Evolutionary conservation across 768 basidiomycete species (phyloP), one percentile per base, ranked within the genome.

Genomic region (Lactarius trivialis): DNA sequence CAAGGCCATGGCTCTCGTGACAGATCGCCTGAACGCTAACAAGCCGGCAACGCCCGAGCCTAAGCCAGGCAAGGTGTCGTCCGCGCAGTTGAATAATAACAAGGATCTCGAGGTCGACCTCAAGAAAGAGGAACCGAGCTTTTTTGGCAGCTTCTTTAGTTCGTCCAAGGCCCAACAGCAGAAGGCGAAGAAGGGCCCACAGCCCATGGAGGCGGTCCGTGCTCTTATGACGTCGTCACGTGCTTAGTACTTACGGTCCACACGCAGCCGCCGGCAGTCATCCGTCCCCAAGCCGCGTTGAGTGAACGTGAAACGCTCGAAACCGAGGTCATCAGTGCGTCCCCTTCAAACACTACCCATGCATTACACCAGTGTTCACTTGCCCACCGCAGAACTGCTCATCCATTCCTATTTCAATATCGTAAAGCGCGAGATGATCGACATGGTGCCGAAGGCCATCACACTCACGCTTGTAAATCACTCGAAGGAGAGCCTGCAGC

Each of bases 371-470:
- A 4, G 56, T 56, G n/a, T 59, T 64, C 45, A 21, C 26, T 11
- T 14, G 56, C 30, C 37, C 7, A 6, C 43, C 43, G 33, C 71
- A 95, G 93, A 99, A 75, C 82, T 98, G 52, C 85, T 99, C 71
- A 98, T 98, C 69, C 83, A 90, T 73, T 97, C 93, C 4, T 98
- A 98, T 76, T 98, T 90, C 81, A 94, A 97, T 77, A 94, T 98
- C 67, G 93, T 98, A 59, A 98, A 99, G 78, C 88, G 95, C 61
- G 96, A 98, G 76, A 93, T 98, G 91, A 98, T 98, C 70, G 96
- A 98, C 75, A 97, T 97, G 93, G 91, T 98, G 28, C 96, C 96
- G 8, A 99, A 99, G 75, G 92, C 92, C 19, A 93, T 97, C 72
- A 85, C 89, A 11, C 77, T 91, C 66, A 98, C 92, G 17, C 84